Evolutionary conservation across 331 rosid genomes (phyloP).

Genomic region (Malus hybrid): DNA sequence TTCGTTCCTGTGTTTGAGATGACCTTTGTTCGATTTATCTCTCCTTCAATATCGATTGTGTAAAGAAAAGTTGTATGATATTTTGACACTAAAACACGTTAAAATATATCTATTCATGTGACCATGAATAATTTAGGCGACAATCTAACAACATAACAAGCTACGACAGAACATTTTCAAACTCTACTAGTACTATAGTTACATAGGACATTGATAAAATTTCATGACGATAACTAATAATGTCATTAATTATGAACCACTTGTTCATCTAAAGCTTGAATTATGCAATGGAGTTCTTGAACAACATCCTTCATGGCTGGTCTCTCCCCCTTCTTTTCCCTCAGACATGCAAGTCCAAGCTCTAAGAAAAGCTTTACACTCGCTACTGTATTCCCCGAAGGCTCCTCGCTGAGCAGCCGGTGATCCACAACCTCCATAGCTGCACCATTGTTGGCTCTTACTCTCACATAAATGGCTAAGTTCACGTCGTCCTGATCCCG

Average conservation of each 20-base stretch:
- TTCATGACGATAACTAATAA: background rate
- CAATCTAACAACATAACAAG: background rate
- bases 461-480: constrained; percentile 55
- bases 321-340: constrained; percentile 77
- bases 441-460: constrained; percentile 39
- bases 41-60: too few species aligned
- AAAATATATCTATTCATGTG: background rate
- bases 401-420: constrained; percentile 32
- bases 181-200: background rate
- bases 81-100: background rate
- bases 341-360: constrained; percentile 74
- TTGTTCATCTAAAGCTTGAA: constrained; percentile 35
- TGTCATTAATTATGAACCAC: background rate
- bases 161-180: background rate
- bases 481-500: constrained; percentile 70
- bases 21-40: too few species aligned
- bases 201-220: background rate
- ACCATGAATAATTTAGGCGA: background rate
- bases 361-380: constrained; percentile 57
- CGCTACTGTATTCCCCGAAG: constrained; percentile 17
- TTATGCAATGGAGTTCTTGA: constrained; percentile 53
- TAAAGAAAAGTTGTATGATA: background rate
- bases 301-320: constrained; percentile 77
- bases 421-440: constrained; percentile 55
- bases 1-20: too few species aligned